phyloP scores from a whole-genome alignment of 495 filamentous ascomycete genomes.

The Geoglossum glabrum region DNA sequence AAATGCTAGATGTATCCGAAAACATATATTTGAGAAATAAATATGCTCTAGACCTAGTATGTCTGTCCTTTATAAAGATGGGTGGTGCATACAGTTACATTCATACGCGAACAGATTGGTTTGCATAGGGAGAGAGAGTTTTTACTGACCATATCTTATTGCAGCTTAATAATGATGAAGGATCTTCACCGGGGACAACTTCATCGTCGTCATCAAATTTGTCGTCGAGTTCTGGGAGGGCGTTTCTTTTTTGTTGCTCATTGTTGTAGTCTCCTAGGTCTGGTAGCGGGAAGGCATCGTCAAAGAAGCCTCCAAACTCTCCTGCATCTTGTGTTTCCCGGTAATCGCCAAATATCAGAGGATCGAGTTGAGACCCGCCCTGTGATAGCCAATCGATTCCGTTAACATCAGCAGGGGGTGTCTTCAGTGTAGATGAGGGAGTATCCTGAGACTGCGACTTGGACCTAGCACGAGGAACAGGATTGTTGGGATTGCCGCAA shows the following conservation, averaged over 20 bases:
- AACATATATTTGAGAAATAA: no score
- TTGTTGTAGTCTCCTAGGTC: conserved; percentile 63
- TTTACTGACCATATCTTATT: conserved; percentile 70
- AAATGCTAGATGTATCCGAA: no score
- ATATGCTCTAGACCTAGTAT: no score
- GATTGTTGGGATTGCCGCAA: conserved; percentile 50
- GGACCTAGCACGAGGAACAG: conserved; percentile 29
- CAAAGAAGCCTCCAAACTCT: conserved; percentile 62
- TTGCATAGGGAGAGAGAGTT: conserved; percentile 12
- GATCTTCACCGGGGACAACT: conserved; percentile 38
- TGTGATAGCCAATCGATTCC: conserved; percentile 58
- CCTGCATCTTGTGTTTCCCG: conserved; percentile 72
- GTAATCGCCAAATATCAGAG: conserved; percentile 81
- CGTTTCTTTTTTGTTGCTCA: conserved; percentile 14
- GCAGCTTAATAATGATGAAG: conserved; percentile 52
- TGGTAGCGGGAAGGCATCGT: conserved; percentile 62
- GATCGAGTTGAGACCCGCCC: conserved; percentile 75
- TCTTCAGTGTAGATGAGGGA: conserved; percentile 15
- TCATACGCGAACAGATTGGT: no score
- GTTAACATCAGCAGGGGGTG: conserved; percentile 15
- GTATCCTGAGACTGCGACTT: conserved; percentile 17
- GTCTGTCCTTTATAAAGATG: no score
- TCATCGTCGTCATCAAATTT: conserved; percentile 45
- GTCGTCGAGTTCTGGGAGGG: conserved; percentile 43
- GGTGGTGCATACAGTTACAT: no score